Base-by-base conservation (phyloP, 2,329 filamentous ascomycete genomes). In the Fusarium clavum region DNA sequence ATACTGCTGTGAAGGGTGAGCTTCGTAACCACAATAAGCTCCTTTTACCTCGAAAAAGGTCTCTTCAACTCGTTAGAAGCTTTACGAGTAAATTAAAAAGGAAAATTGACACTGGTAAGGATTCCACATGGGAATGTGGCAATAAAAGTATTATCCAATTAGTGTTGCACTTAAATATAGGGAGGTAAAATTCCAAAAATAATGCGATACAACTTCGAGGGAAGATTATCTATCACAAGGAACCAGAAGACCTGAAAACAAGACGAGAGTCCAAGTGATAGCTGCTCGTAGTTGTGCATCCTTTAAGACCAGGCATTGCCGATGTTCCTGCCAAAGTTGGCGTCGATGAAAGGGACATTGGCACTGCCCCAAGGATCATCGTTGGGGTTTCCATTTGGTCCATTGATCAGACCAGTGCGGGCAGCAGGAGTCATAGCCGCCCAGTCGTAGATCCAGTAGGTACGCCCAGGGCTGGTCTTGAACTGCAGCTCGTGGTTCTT, bases 361-460 rank as follows among this genome's bases (percentile, higher is more conserved):
- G 81, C 83, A 29, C 34, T 53, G 4, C 82, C 82, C 72, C 83
- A 84, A 64, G 83, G 77, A 7, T 80, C 75, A 5, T 71, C 73
- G 32, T 71, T 63, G 8, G 41, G 53, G 27, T 47, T 47, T 3
- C 82, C 82, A 71, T 83, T 84, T 66, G 83, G 77, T 14, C 80
- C 76, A 6, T 70, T 74, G 38, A 71, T 63, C 6, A 85, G 73
- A 1, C 80, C 82, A 16, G 69, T 76, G 48, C 77, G 74, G 11
- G 80, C 77, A 12, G 71, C 77, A 3, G 73, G 54, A 4, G 80
- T 71, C 62, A 84, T 73, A n/a, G 66, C 74, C 56, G 83, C 82
- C 81, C 82, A 85, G 9, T 81, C 80, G 51, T 83, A 76, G 38
- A 85, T 65, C 2, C 79, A 79, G 67, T 82, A 80, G n/a, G 73